Conservation (phyloP, 305 asterid genomes). For the Fraxinus velutina region DNA sequence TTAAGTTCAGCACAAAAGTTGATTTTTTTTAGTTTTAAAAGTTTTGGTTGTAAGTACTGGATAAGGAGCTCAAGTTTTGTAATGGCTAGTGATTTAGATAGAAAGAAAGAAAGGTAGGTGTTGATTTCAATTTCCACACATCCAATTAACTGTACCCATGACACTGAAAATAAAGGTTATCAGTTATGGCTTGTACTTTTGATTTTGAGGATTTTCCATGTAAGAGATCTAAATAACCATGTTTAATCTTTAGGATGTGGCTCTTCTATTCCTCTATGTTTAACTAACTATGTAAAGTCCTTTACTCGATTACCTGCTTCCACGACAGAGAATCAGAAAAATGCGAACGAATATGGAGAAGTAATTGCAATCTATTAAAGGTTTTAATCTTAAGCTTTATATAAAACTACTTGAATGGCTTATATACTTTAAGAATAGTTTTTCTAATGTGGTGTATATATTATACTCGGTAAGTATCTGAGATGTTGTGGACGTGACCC, state of each 20-base stretch:
- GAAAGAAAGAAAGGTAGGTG: not conserved
- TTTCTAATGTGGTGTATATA: not conserved
- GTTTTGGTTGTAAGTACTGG: not conserved
- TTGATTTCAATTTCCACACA: not conserved
- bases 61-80: not conserved
- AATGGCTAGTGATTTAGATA: not conserved
- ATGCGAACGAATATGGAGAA: constrained; percentile 4
- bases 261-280: constrained; percentile 1
- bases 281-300: constrained; percentile 5
- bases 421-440: constrained; percentile 7
- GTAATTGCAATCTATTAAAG: constrained; percentile 1
- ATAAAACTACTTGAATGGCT: constrained; percentile 7
- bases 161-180: not conserved
- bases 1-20: not conserved
- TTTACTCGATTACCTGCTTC: constrained; percentile 8
- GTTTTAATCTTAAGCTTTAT: constrained; percentile 4
- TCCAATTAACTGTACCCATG: not conserved
- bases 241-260: not conserved
- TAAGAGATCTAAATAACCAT: not conserved
- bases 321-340: not conserved
- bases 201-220: not conserved
- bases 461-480: not conserved
- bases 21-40: not conserved
- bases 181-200: constrained; percentile 1
- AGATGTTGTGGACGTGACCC: constrained; percentile 11